phyloP scores from a whole-genome alignment of 352 stramenopile species.

The Aphanomyces astaci region DNA sequence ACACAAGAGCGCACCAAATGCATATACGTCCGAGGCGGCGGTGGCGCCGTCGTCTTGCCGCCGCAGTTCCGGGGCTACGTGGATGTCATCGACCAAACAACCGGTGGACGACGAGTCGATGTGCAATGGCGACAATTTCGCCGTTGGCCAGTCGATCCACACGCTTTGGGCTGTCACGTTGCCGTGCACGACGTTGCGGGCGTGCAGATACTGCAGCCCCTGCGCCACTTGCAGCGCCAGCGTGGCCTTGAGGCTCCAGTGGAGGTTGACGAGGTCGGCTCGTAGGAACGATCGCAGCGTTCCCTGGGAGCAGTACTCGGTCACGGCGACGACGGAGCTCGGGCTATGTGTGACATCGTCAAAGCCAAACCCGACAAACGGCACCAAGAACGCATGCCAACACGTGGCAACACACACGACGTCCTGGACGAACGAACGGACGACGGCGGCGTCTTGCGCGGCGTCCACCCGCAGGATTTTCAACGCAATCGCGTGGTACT shows the following conservation, averaged over 20 bases:
- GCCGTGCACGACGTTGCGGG: conserved; percentile 28
- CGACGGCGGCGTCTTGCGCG: neutral
- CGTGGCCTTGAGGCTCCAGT: conserved; percentile 1
- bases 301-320: conserved; percentile 63
- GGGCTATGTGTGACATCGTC: conserved; percentile 35
- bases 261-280: neutral
- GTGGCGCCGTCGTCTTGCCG: neutral
- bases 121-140: neutral
- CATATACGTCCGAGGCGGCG: conserved; percentile 5
- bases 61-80: neutral
- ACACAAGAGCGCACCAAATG: conserved; percentile 3
- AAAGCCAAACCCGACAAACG: conserved; percentile 70
- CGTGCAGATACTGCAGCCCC: conserved; percentile 53
- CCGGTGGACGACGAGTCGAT: neutral
- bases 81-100: neutral
- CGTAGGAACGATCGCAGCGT: conserved; percentile 37
- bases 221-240: conserved; percentile 22
- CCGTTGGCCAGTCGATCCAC: conserved; percentile 24
- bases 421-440: conserved; percentile 71
- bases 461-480: neutral
- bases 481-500: neutral
- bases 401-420: conserved; percentile 63
- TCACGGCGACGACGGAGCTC: conserved; percentile 60
- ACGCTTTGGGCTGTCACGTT: conserved; percentile 32
- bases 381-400: conserved; percentile 67